A percentile compares a stretch with the other conserved stretches of the same genome.
phyloP scores from a whole-genome alignment of 495 filamentous ascomycete genomes.

The Cercophora scortea region DNA sequence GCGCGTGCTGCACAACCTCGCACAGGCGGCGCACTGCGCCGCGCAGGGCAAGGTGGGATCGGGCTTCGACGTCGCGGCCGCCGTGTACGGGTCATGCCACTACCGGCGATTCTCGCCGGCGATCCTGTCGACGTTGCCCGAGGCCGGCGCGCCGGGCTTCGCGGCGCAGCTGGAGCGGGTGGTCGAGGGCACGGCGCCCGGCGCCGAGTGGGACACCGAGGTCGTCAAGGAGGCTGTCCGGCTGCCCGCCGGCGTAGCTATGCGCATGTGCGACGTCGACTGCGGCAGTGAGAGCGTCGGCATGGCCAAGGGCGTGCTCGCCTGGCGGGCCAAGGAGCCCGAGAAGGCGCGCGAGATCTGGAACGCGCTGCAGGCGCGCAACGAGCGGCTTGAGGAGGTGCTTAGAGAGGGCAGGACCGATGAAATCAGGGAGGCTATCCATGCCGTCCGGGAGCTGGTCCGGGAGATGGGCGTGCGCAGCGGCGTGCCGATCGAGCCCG shows the following conservation, averaged over 20 bases:
- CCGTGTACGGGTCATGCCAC: constrained; percentile 80
- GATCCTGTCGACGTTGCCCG: constrained; percentile 57
- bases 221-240: constrained; percentile 58
- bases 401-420: constrained; percentile 40
- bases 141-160: constrained; percentile 57
- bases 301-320: constrained; percentile 87
- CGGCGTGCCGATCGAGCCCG: constrained; percentile 85
- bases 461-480: constrained; percentile 65
- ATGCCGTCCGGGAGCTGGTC: constrained; percentile 44
- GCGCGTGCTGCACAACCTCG: constrained; percentile 72
- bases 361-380: constrained; percentile 62
- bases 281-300: constrained; percentile 89
- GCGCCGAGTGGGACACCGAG: constrained; percentile 63
- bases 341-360: constrained; percentile 63
- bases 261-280: constrained; percentile 93
- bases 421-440: constrained; percentile 30
- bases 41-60: constrained; percentile 95
- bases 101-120: constrained; percentile 87
- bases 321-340: constrained; percentile 65
- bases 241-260: constrained; percentile 63
- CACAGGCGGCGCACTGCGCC: constrained; percentile 88
- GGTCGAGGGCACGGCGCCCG: constrained; percentile 45
- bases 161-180: constrained; percentile 51
- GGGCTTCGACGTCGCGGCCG: constrained; percentile 93
- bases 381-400: constrained; percentile 60